Base-by-base conservation (phyloP, 2,329 filamentous ascomycete species). In the Xylaria sp. region DNA sequence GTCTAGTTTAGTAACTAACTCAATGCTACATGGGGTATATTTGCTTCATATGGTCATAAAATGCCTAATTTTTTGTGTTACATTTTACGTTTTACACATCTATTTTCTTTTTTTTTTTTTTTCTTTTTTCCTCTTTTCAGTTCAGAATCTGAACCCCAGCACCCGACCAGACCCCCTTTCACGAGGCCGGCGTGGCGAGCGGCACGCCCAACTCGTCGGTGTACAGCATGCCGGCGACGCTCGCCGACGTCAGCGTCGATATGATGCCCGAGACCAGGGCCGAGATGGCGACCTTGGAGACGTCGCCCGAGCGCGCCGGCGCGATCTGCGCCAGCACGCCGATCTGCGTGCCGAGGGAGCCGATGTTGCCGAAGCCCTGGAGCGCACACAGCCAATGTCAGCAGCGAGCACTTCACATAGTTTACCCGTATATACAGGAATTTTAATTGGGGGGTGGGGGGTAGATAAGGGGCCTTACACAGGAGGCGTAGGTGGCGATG, bases 301-400 rank as follows among this genome's bases (percentile, higher is more conserved):
- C 87, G 63, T 94, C 89, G 53, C 87, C 89, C 37, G 84, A 81
- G 41, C 91, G 84, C 3, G 79, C 78, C 0, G 91, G 91, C 0
- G 90, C 87, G 56, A 96, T 84, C 74, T 95, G 91, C 3, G 88
- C 84, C 48, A 96, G 80, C 54, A 95, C 90, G 77, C 91, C 91
- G 57, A 96, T 94, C 74, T 96, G 91, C 51, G 91, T 93, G 69
- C 91, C 91, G 44, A 96, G 82, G 24, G 90, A 93, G 49, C 89
- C 89, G 63, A 96, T 88, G 76, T 96, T 96, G 59, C 90, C 92
- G 70, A 91, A 91, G 21, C 85, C 85, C 74, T 76, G 43, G 39
- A 39, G 21, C 40, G 6, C n/a, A n/a, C n/a, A n/a, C 52, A 42
- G 63, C 53, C 19, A 53, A 41, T 44, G 47, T 63, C 59, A 63